These are phyloP conservation scores for Colletotrichum lini DNA, from an alignment of 2,329 filamentous ascomycete species.

Conservation along the genomic window DNA sequence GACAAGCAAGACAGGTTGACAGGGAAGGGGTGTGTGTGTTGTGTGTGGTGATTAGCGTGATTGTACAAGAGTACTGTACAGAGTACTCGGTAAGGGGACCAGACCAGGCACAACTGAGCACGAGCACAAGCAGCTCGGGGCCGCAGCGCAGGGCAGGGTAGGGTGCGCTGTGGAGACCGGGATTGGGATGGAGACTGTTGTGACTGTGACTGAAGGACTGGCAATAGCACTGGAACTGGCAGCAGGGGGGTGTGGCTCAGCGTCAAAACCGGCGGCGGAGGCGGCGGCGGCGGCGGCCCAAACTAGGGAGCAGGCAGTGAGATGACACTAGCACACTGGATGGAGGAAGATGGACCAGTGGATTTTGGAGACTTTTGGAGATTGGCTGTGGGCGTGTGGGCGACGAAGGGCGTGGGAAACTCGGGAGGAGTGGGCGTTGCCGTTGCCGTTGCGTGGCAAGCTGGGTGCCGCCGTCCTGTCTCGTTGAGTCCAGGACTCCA, in stretches of 20 bases:
- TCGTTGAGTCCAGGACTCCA: no score
- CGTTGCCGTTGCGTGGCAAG: slow-evolving; percentile 11
- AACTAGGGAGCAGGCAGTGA: slow-evolving; percentile 22
- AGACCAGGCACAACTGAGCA: slow-evolving; percentile 37
- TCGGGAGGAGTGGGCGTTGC: background rate
- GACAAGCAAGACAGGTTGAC: slow-evolving; percentile 42
- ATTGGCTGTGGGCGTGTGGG: slow-evolving; percentile 3
- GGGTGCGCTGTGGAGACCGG: background rate
- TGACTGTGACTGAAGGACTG: slow-evolving; percentile 7
- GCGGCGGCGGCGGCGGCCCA: slow-evolving; percentile 23
- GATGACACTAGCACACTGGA: slow-evolving; percentile 11
- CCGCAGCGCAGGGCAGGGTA: slow-evolving; percentile 20
- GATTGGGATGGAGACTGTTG: background rate
- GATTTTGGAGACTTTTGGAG: slow-evolving; percentile 5
- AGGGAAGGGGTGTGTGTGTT: slow-evolving; percentile 30
- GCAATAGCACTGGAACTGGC: slow-evolving; percentile 7
- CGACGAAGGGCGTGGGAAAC: background rate
- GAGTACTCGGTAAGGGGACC: slow-evolving; percentile 25
- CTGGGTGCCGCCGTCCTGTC: no score
- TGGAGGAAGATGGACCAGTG: slow-evolving; percentile 14
- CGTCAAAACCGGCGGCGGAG: slow-evolving; percentile 3
- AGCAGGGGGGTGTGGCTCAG: slow-evolving; percentile 8
- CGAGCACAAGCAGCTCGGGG: slow-evolving; percentile 29
- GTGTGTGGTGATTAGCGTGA: no score
- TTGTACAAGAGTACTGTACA: no score